phyloP scores from a whole-genome alignment of 2,329 filamentous ascomycete genomes.

The Aspergillus candidus region DNA sequence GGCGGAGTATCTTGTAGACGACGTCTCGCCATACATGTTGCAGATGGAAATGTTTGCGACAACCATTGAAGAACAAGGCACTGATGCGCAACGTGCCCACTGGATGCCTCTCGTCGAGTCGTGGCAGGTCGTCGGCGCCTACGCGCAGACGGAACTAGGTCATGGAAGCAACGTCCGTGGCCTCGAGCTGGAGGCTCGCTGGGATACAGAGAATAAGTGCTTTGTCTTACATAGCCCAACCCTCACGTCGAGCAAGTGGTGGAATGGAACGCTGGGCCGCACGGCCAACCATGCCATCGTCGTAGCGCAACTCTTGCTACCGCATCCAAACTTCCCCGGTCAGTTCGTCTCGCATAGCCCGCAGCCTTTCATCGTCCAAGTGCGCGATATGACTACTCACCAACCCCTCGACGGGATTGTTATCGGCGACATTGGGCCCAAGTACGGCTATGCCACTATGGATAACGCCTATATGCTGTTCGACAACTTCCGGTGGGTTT shows the following conservation, averaged over 20 bases:
- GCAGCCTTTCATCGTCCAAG: slow-evolving; percentile 49
- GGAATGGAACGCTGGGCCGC: slow-evolving; percentile 49
- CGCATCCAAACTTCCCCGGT: neutral
- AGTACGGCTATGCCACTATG: slow-evolving; percentile 50
- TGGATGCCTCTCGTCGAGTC: slow-evolving; percentile 47
- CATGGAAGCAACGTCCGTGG: slow-evolving; percentile 50
- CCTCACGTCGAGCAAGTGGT: slow-evolving; percentile 50
- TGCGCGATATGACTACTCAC: slow-evolving; percentile 26
- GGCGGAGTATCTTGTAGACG: slow-evolving; percentile 48
- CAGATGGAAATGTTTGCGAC: slow-evolving; percentile 49
- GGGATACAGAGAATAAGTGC: slow-evolving; percentile 40
- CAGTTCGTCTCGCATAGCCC: slow-evolving; percentile 44
- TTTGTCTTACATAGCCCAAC: slow-evolving; percentile 49
- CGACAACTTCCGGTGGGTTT: slow-evolving; percentile 34
- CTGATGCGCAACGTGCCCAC: slow-evolving; percentile 42
- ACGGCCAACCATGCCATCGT: slow-evolving; percentile 53
- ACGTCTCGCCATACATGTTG: slow-evolving; percentile 49
- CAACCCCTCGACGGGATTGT: slow-evolving; percentile 44
- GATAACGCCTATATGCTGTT: slow-evolving; percentile 52
- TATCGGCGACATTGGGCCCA: slow-evolving; percentile 52
- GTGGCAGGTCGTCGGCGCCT: slow-evolving; percentile 48
- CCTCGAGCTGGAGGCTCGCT: slow-evolving; percentile 45
- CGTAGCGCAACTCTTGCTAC: slow-evolving; percentile 44
- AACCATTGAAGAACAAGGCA: slow-evolving; percentile 47
- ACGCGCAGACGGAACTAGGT: slow-evolving; percentile 49